Base-by-base conservation (phyloP, 2,329 filamentous ascomycete genomes). In the Fusarium sterilihyphosum region DNA sequence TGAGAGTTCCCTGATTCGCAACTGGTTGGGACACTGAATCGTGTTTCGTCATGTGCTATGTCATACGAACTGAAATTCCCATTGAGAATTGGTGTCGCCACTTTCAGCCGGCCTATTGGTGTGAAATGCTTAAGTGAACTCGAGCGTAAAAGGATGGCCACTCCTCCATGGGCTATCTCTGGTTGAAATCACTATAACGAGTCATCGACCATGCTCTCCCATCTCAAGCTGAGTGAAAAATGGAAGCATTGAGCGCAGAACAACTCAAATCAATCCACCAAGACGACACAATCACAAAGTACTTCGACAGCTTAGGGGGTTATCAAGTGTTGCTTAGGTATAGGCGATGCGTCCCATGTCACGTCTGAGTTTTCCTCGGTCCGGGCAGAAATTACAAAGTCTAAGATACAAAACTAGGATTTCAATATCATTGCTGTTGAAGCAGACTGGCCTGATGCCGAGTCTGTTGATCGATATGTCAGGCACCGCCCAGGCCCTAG, bases 351-450 rank as follows among this genome's bases (percentile, higher is more conserved):
- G 8, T 72, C 71, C 12, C 71, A 74, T 41, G 67, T 52, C 3
- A 72, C 71, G 29, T 72, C 71, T 4, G 71, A 74, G 44, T 65
- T 74, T 16, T 69, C 62, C 43, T 61, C 67, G 1, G 63, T 69
- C 22, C 71, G 60, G 10, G 63, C 71, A 37, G 67, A 74, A 31
- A 69, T 74, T 16, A 74, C 63, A 17, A 74, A 74, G 52, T 61
- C 65, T 37, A 74, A 72, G 60, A 62, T 74, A 18, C 40, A 72
- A n/a, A 64, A 72, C 22, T 60, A 72, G 18, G 63, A 56, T 29
- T 74, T 74, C 52, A 65, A 74, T 5, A 74, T 74, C 18, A 59
- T 69, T 43, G 63, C 71, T 29, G 60, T 65, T 26, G 71, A 74
- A 41, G 59, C 67, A 13, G 71, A 74, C 35, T 74, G 71, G 71